Evolutionary conservation across 345 rosid species (phyloP), one percentile per base, ranked within the genome.

Genomic region (Aquilaria yunnanensis): DNA sequence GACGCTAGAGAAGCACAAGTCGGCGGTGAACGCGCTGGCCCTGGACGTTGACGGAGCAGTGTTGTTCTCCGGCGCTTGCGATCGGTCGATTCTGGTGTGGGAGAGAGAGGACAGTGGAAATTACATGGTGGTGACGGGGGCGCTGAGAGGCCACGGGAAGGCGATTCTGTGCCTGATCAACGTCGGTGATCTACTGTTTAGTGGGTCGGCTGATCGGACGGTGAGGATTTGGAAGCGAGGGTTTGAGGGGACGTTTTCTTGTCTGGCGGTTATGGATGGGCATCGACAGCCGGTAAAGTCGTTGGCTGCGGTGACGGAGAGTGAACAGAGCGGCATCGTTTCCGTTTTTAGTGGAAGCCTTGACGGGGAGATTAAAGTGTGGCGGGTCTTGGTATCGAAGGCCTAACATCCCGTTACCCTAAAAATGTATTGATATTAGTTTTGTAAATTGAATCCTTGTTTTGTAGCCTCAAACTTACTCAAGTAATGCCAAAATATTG

Each of bases 71-170:
- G 98, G 97, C 6, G 86, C 98, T 12, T 93, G 96, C 65, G 98
- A 93, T 76, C 85, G 98, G 50, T 90, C 97, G 31, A 93, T 93
- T 60, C 50, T 88, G 84, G 94, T 93, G 57, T 93, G 98, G 98
- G 94, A 83, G 70, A 86, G 85, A 67, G 97, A 93, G 57, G 97
- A 84, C 62, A 83, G 83, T 9, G 88, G 83, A 3, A 77, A 74
- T 62, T 78, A 84, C 77, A 86, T 90, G 97, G 74, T 57, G 10
- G 87, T 90, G 56, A 80, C 80, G 1, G 96, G 98, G 12, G 97
- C 98, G 2, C 61, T 93, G 74, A 81, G 98, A 46, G 98, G 98
- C 12, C 98, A 93, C 45, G 74, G 60, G 7, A 78, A 83, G 65
- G 94, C 98, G 8, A 85, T 93, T 50, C 67, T 90, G 48, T 78